These are phyloP conservation scores for Infundibulicybe gibba DNA, from an alignment of 768 basidiomycete genomes.

Conservation along the genomic window DNA sequence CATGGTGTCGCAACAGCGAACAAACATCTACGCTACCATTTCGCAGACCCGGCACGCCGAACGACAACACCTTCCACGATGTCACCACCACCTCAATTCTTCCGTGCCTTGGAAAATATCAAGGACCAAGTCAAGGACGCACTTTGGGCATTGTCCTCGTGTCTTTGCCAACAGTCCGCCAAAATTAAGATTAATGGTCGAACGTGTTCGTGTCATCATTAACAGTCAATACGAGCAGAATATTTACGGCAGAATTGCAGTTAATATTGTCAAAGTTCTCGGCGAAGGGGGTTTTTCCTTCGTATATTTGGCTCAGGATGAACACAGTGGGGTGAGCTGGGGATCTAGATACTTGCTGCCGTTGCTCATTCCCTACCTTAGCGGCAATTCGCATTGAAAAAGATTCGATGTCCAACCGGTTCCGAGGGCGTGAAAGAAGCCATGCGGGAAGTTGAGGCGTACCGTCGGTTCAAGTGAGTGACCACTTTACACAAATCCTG, in stretches of 20 bases:
- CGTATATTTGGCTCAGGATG: constrained; percentile 85
- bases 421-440: constrained; percentile 85
- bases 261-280: constrained; percentile 87
- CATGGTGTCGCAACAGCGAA: no score
- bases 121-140: constrained; percentile 81
- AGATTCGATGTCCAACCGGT: constrained; percentile 90
- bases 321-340: constrained; percentile 68
- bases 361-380: constrained; percentile 19
- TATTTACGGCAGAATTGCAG: constrained; percentile 28
- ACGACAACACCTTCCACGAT: constrained; percentile 6
- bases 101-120: constrained; percentile 49
- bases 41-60: no score
- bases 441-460: constrained; percentile 89
- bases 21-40: no score
- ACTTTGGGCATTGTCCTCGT: constrained; percentile 76
- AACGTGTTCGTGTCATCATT: constrained; percentile 43
- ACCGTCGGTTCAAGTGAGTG: constrained; percentile 87
- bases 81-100: constrained; percentile 30
- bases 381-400: constrained; percentile 95
- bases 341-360: background rate
- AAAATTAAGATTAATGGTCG: constrained; percentile 95
- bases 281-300: constrained; percentile 97
- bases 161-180: constrained; percentile 76
- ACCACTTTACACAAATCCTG: background rate
- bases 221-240: constrained; percentile 32